phyloP scores from a whole-genome alignment of 495 filamentous ascomycete genomes.

The Cenococcum geophilum region DNA sequence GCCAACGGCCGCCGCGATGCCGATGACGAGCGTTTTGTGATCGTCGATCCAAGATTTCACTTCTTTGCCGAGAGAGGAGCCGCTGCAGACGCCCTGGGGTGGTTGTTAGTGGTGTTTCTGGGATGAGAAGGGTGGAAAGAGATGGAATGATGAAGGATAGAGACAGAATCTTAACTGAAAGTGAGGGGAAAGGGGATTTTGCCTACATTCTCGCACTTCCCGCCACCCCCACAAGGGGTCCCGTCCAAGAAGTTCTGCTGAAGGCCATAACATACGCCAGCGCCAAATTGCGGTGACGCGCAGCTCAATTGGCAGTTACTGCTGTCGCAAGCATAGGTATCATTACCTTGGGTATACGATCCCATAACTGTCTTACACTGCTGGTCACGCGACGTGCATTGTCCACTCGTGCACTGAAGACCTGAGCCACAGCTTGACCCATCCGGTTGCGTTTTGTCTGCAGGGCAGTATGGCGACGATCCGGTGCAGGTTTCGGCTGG shows the following conservation, averaged over 20 bases:
- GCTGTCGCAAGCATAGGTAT: constrained; percentile 74
- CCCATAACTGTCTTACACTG: constrained; percentile 89
- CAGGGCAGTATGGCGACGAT: constrained; percentile 63
- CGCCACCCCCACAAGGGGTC: constrained; percentile 77
- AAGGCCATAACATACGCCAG: constrained; percentile 62
- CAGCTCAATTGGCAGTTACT: constrained; percentile 71
- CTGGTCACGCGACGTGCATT: constrained; percentile 86
- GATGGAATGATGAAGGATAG: not conserved
- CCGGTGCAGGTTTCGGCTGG: constrained; percentile 78
- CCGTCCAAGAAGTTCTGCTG: constrained; percentile 94
- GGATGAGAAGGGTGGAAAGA: too few relatives aligned
- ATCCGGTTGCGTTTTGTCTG: constrained; percentile 61
- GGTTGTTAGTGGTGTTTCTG: constrained; percentile 5
- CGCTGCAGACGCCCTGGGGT: constrained; percentile 40
- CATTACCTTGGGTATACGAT: constrained; percentile 63
- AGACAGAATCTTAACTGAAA: not conserved
- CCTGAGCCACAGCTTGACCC: constrained; percentile 59
- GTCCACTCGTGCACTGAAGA: constrained; percentile 82
- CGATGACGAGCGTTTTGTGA: constrained; percentile 43
- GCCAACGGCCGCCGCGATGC: constrained; percentile 37
- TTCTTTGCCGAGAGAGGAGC: constrained; percentile 38
- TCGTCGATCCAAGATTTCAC: constrained; percentile 41
- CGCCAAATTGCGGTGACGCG: constrained; percentile 60
- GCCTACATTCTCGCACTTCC: constrained; percentile 61
- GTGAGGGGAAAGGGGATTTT: not conserved